Evolutionary conservation across 2,329 filamentous ascomycete genomes (phyloP), one percentile per base, ranked within the genome.

Genomic region (Penicillium sp.): DNA sequence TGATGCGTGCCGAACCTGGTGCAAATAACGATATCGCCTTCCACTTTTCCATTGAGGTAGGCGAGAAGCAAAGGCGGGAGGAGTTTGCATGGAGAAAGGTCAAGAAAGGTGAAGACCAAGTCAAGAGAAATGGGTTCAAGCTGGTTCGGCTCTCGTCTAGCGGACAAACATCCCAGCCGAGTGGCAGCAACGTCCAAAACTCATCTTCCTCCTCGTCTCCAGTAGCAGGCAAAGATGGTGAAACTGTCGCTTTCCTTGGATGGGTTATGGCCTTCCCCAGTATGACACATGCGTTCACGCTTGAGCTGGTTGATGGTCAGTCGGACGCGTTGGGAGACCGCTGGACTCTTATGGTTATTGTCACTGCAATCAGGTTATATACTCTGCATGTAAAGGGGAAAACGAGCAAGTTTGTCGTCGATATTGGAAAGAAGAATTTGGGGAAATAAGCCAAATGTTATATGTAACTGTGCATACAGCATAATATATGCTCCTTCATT

Each of bases 261-360:
- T 50, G 35, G 47, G 35, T 19, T 25, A 50, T 38, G 38, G 33
- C 35, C 35, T 31, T 22, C 12, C 28, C 35, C 7, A 41, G 47
- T 17, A 2, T 50, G 26, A 50, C 47, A 33, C 47, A 50, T 22
- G 47, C 47, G 14, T 50, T 50, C 47, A 28, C 47, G 10, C 47
- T 50, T 22, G 47, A 50, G 36, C 16, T 50, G 5, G 26, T 31
- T 22, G 47, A 40, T 1, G 47, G 47, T 9, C 26, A 50, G 35
- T 50, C 47, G 25, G 5, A n/a, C 19, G 17, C 28, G 2, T 40
- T 50, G 36, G 47, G 47, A 31, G 16, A 2, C 16, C 37, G 47
- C 12, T 38, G 47, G 47, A 50, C 47, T 30, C 47, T 50, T 16
- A 50, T 50, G 47, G 37, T 42, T 16, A 33, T 41, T 6, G 36